phyloP scores from a whole-genome alignment of 257 asterid genomes.

The Solanum habrochaites region DNA sequence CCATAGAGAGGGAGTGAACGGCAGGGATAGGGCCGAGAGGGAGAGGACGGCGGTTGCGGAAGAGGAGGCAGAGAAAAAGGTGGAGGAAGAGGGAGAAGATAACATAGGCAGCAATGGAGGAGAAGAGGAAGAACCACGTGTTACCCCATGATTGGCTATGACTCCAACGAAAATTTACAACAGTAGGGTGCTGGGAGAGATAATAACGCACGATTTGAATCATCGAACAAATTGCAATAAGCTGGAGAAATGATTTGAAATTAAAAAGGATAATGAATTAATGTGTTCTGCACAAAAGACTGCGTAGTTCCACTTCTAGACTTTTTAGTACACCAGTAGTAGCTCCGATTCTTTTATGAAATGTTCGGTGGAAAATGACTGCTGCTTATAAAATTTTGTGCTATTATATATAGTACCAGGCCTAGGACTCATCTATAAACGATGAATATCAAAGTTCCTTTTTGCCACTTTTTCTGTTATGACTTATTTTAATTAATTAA shows the following conservation, averaged over 20 bases:
- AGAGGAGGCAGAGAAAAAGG: background rate
- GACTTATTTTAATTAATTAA: background rate
- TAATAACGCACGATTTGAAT: background rate
- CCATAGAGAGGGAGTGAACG: slow-evolving; percentile 10
- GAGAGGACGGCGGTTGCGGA: slow-evolving; percentile 12
- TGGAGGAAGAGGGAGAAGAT: slow-evolving; percentile 5
- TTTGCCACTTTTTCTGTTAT: background rate
- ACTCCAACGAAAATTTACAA: slow-evolving; percentile 12
- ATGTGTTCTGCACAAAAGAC: background rate
- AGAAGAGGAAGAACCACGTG: slow-evolving; percentile 14
- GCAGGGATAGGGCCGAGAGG: slow-evolving; percentile 17
- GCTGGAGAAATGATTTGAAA: background rate
- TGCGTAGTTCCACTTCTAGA: background rate
- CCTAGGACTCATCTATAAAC: background rate
- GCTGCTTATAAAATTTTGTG: background rate
- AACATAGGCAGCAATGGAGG: slow-evolving; percentile 3
- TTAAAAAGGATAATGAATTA: background rate
- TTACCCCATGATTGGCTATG: slow-evolving; percentile 10
- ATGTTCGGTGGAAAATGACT: background rate
- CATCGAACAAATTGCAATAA: background rate
- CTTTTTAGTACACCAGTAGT: background rate
- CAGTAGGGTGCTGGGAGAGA: slow-evolving; percentile 10
- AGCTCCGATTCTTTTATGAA: background rate
- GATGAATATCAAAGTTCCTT: too few species aligned
- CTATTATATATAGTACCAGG: background rate